phyloP scores from a whole-genome alignment of 2,329 filamentous ascomycete genomes.

The Sporothrix pallida region DNA sequence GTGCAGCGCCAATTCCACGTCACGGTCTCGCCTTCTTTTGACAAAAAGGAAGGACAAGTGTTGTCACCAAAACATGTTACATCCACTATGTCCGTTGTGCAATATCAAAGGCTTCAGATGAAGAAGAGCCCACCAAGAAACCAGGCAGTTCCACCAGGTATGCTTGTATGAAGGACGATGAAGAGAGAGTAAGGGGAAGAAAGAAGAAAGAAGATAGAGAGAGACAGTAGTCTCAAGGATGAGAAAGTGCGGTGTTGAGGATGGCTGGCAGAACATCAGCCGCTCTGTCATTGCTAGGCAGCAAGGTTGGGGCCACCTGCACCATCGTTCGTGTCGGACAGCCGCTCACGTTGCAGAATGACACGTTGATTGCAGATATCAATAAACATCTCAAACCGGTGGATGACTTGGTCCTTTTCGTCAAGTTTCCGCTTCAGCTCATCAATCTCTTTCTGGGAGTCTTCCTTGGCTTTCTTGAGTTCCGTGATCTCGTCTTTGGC shows the following conservation, averaged over 20 bases:
- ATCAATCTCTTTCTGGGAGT: conserved; percentile 64
- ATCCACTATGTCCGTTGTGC: conserved; percentile 14
- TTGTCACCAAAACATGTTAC: not conserved
- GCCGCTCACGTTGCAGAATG: conserved; percentile 65
- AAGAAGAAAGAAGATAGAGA: not conserved
- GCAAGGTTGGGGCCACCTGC: conserved; percentile 31
- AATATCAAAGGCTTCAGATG: not conserved
- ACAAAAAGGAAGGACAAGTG: not conserved
- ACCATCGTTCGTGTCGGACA: conserved; percentile 46
- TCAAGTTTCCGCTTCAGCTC: conserved; percentile 64
- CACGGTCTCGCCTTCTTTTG: not conserved
- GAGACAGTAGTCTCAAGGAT: too few relatives aligned
- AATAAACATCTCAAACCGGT: conserved; percentile 72
- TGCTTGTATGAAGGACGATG: not conserved
- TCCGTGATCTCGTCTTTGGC: conserved; percentile 57
- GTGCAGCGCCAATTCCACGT: not conserved
- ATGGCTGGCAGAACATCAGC: not conserved
- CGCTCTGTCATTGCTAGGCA: conserved; percentile 29
- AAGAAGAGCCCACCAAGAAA: too few relatives aligned
- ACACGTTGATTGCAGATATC: conserved; percentile 72
- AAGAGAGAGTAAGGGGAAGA: not conserved
- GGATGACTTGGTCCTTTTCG: conserved; percentile 67
- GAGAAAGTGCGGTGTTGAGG: not conserved
- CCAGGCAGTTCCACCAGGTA: too few relatives aligned
- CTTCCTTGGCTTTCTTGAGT: conserved; percentile 57